phyloP scores from a whole-genome alignment of 1,139 yeast genomes.

The Cylindricascospora bacillispora region DNA sequence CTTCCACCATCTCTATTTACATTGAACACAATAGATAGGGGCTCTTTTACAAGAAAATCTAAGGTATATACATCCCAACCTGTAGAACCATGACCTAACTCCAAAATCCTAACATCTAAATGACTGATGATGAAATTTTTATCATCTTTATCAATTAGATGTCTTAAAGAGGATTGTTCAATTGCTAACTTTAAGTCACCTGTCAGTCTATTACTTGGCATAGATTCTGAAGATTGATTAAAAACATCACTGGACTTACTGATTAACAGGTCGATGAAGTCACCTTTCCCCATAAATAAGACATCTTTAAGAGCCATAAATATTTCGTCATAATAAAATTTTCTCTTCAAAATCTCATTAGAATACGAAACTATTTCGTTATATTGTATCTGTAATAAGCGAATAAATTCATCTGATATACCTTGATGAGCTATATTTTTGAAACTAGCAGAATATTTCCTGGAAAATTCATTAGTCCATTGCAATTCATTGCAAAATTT shows the following conservation, averaged over 20 bases:
- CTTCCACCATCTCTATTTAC: slow-evolving; percentile 31
- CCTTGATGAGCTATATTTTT: slow-evolving; percentile 4
- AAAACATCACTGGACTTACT: slow-evolving; percentile 43
- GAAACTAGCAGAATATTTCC: slow-evolving; percentile 18
- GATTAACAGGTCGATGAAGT: slow-evolving; percentile 58
- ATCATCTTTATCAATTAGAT: slow-evolving; percentile 23
- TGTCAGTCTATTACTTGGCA: slow-evolving; percentile 57
- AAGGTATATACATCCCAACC: slow-evolving; percentile 93
- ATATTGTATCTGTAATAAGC: slow-evolving; percentile 40
- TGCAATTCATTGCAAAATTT: slow-evolving; percentile 48
- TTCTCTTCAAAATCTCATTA: slow-evolving; percentile 37
- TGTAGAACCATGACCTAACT: slow-evolving; percentile 51
- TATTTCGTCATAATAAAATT: slow-evolving; percentile 41
- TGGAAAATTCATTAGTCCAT: slow-evolving; percentile 39
- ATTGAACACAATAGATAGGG: slow-evolving; percentile 34
- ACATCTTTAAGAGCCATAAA: slow-evolving; percentile 51
- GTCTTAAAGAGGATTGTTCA: slow-evolving; percentile 45
- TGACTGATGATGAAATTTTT: slow-evolving; percentile 34
- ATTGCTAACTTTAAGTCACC: slow-evolving; percentile 56
- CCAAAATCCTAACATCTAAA: slow-evolving; percentile 73
- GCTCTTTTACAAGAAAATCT: slow-evolving; percentile 60
- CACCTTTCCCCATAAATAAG: slow-evolving; percentile 62
- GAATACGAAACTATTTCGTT: slow-evolving; percentile 44
- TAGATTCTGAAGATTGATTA: slow-evolving; percentile 45
- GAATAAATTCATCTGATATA: slow-evolving; percentile 24